Base-by-base conservation (phyloP, 1,284 basidiomycete species). In the Gymnopus androsaceus region DNA sequence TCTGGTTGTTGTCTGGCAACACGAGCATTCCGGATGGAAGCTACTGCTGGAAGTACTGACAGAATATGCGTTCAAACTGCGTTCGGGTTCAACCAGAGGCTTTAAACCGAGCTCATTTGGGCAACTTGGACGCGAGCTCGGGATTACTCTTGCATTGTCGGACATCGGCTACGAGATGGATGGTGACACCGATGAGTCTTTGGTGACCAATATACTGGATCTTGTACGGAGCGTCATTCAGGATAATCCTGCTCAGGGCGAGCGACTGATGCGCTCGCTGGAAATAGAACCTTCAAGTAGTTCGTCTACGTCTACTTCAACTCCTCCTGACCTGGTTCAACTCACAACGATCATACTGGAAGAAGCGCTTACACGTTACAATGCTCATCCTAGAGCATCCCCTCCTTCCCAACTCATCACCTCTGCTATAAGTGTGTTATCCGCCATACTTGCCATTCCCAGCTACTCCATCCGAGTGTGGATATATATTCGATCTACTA, bases 321-420 rank as follows among this genome's bases (percentile, higher is more conserved):
- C 51, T 53, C 74, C 83, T 2, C 84, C 84, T 0, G 89, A 89
- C 66, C 74, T 95, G 49, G 87, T 93, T 2, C 86, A 92, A 62
- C 75, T 94, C 23, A 87, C 88, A 1, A 90, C 88, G 41, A 87
- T 85, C 76, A 88, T 95, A 47, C 77, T 95, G n/a, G 90, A 92
- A 63, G 88, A 91, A 59, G 84, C 89, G 0, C 78, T 94, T 3
- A 81, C 83, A 17, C 79, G 83, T 11, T 75, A 80, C 3, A 72
- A 73, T 48, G 63, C 73, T 0, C 79, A 79, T 28, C 72, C 75
- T 1, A 67, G 70, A 48, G 69, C 64, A 9, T 75, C 75, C 15
- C 73, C 81, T 31, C 77, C 81, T 17, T 79, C 82, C 0, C 77
- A 81, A 36, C 79, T 95, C 55, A 89, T 95, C 61, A 88, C 88